Evolutionary conservation across 192 early-diverging fungal species (phyloP), one percentile per base, ranked within the genome.

Genomic region (Coemansia sp.): DNA sequence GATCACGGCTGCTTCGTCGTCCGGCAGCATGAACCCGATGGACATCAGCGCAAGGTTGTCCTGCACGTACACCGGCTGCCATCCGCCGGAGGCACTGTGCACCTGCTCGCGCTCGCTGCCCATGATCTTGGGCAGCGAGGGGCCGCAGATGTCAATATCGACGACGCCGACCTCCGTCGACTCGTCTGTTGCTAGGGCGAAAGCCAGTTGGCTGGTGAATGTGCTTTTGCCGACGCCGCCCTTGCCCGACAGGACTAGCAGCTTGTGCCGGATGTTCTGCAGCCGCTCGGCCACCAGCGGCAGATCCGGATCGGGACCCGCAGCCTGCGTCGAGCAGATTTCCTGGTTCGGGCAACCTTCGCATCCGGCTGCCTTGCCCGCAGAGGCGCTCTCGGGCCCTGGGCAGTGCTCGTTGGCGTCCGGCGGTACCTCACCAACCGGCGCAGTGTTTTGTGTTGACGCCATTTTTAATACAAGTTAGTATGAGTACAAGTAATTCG

Each of bases 191-290:
- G 85, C 80, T 8, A 99, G 80, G 3, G 94, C 86, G 59, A 95
- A 89, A 0, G 91, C 89, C 1, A 99, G 86, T 42, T 94, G 87
- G 7, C 89, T 81, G 9, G 95, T 91, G 38, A 95, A 92, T 17
- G 93, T 96, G 38, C 83, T 85, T 71, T 99, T 99, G 41, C 96
- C 96, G 5, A 99, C 96, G 25, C 96, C 96, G 60, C 96, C 96
- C 58, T 99, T 99, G 43, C 96, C 96, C 0, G 93, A 96, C 13
- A 99, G 87, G 2, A 99, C 82, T 3, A 99, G 82, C 33, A 99
- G 81, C 64, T 95, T 96, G 82, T 92, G 89, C 57, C 84, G 84
- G 22, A 88, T 82, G 23, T 47, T 64, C 3, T 55, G 46, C 61
- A 92, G 78, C 12, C 87, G 81, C 42, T 87, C 78, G 13, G 81